Evolutionary conservation across 495 filamentous ascomycete species (phyloP).

Genomic region (Xylaria curta): DNA sequence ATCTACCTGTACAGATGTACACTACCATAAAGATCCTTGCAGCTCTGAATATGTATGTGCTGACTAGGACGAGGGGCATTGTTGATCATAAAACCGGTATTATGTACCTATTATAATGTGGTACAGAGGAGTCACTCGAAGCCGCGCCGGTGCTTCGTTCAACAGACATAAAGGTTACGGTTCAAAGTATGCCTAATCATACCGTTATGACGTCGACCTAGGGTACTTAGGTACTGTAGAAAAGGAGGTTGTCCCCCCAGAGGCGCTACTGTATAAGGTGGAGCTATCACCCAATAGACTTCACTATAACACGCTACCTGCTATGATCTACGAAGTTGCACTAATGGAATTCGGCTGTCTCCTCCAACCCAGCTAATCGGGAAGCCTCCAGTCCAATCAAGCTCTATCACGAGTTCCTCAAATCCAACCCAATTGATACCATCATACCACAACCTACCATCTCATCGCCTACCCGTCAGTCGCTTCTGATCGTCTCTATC

Average conservation of each 20-base stretch:
- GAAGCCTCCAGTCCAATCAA: constrained; percentile 12
- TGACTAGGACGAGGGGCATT: background rate
- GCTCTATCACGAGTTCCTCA: background rate
- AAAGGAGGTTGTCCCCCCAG: background rate
- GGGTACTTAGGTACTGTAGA: background rate
- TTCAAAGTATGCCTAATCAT: no score
- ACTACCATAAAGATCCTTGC: constrained; percentile 10
- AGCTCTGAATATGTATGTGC: background rate
- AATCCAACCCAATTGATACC: constrained; percentile 2
- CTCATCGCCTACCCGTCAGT: background rate
- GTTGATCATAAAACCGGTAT: constrained; percentile 3
- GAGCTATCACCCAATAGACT: background rate
- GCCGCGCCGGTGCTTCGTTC: background rate
- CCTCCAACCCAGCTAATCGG: constrained; percentile 14
- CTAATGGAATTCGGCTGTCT: background rate
- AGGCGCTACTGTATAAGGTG: no score
- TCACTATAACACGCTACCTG: background rate
- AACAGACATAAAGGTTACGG: background rate
- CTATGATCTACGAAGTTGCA: constrained; percentile 10
- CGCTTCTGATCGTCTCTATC: background rate
- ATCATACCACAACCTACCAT: background rate
- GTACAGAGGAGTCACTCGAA: background rate
- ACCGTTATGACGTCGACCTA: background rate
- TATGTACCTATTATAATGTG: background rate
- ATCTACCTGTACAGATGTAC: no score